Conservation (phyloP, 2,329 filamentous ascomycete species). For the Colletotrichum tofieldiae region DNA sequence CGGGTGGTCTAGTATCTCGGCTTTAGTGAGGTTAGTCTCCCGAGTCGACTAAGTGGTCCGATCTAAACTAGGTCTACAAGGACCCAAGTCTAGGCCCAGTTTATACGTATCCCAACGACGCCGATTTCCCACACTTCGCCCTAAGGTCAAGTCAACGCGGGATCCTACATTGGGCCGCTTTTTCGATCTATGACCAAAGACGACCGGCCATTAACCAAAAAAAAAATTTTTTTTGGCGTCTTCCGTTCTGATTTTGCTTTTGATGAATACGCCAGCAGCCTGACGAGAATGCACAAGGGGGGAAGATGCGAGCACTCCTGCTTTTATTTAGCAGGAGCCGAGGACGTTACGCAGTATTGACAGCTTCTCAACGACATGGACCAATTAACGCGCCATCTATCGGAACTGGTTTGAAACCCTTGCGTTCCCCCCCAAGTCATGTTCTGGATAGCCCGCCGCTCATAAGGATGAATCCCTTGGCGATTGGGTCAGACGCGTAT, state of each 20-base stretch:
- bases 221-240: no score
- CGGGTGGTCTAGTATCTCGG: not conserved
- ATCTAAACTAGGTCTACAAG: not conserved
- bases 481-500: no score
- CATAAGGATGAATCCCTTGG: no score
- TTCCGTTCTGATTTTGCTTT: no score
- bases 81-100: not conserved
- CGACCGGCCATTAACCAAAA: no score
- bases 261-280: no score
- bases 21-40: not conserved
- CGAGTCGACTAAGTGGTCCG: not conserved
- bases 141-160: not conserved
- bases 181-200: not conserved
- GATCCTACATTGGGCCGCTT: not conserved
- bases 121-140: not conserved
- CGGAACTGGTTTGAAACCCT: constrained; percentile 72
- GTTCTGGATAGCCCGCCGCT: constrained; percentile 75
- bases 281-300: no score
- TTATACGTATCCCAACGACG: not conserved
- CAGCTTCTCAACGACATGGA: no score
- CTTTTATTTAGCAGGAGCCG: no score
- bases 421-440: constrained; percentile 84
- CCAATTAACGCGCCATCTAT: no score
- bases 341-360: no score
- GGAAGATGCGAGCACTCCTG: no score